Conservation (phyloP, 2,329 filamentous ascomycete species). For the Paraphaeosphaeria minitans region DNA sequence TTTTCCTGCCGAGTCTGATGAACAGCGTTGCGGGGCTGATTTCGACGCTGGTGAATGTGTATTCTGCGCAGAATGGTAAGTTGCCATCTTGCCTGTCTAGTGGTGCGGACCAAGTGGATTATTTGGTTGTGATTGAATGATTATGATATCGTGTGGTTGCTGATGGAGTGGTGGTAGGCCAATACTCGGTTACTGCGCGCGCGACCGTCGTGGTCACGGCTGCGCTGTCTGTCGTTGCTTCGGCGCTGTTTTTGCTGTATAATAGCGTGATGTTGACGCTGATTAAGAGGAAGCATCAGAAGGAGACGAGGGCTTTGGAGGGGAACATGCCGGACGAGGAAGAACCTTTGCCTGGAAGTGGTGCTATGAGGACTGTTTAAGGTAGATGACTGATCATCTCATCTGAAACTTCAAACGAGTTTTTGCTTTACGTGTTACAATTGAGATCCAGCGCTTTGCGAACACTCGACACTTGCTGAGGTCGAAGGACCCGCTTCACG, state of each 20-base stretch:
- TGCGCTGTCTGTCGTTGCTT: slow-evolving; percentile 42
- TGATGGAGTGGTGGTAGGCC: slow-evolving; percentile 15
- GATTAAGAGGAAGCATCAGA: slow-evolving; percentile 40
- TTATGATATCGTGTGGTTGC: background rate
- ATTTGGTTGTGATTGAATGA: background rate
- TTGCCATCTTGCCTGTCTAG: no score
- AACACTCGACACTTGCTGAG: no score
- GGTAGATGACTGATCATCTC: no score
- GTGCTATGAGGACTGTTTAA: background rate
- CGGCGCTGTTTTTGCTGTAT: slow-evolving; percentile 43
- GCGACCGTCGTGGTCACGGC: slow-evolving; percentile 47
- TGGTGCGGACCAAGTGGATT: no score
- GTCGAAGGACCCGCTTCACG: no score
- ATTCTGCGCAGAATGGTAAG: slow-evolving; percentile 53
- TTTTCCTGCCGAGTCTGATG: slow-evolving; percentile 53
- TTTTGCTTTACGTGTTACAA: no score
- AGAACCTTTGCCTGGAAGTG: background rate
- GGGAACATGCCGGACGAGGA: background rate
- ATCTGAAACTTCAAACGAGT: no score
- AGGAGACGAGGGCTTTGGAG: slow-evolving; percentile 32
- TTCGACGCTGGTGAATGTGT: slow-evolving; percentile 57
- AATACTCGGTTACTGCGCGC: slow-evolving; percentile 48
- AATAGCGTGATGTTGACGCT: slow-evolving; percentile 43
- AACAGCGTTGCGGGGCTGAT: slow-evolving; percentile 59
- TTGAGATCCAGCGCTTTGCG: no score